Conservation (phyloP, 2,329 filamentous ascomycete genomes). For the Gnomoniopsis sp. region DNA sequence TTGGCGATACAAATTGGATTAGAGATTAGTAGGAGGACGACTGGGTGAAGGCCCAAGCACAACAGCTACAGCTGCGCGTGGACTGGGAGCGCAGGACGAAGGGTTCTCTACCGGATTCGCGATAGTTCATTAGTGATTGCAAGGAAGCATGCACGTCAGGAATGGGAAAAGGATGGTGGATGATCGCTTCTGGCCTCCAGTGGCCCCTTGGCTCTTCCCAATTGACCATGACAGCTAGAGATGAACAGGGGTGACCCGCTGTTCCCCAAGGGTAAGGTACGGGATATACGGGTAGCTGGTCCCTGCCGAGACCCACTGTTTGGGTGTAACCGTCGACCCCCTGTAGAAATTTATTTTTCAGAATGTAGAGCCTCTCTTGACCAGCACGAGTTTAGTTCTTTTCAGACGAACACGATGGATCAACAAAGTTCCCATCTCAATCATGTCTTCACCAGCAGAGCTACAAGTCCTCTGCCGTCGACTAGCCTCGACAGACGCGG, state of each 20-base stretch:
- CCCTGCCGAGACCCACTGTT: not conserved
- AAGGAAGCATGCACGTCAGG: too few species aligned
- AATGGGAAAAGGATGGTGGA: not conserved
- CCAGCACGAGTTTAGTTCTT: not conserved
- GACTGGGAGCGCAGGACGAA: not conserved
- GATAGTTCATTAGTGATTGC: not conserved
- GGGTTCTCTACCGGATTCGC: constrained; percentile 2
- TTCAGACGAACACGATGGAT: not conserved
- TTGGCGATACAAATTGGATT: not conserved
- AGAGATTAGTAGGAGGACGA: not conserved
- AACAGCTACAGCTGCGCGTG: constrained; percentile 1
- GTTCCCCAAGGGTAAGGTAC: not conserved
- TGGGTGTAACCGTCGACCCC: not conserved
- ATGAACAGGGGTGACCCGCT: not conserved
- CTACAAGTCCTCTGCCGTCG: constrained; percentile 64
- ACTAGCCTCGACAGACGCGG: constrained; percentile 67
- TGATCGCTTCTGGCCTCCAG: not conserved
- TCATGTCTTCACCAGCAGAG: constrained; percentile 48
- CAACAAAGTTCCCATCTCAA: not conserved
- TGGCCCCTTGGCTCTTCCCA: not conserved
- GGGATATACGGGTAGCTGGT: not conserved
- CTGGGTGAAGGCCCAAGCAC: not conserved
- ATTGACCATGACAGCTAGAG: not conserved
- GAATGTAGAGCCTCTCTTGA: not conserved
- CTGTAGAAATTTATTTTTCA: constrained; percentile 9